Base-by-base conservation (phyloP, 2,329 filamentous ascomycete genomes). In the Basipetospora sp. region DNA sequence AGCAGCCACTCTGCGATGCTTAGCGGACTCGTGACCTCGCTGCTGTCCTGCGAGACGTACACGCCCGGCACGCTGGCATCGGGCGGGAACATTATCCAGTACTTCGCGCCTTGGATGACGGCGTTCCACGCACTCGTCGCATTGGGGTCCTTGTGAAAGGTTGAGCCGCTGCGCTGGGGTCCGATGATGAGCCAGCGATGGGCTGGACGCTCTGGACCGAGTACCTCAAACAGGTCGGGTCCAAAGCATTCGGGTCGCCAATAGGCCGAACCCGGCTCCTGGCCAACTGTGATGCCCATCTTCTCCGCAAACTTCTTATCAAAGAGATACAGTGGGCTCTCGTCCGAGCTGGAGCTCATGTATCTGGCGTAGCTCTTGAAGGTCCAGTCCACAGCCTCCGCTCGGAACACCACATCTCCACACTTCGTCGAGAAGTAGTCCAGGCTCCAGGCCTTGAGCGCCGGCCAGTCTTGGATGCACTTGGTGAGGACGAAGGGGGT, bases 51-150 rank as follows among this genome's bases (percentile, higher is more conserved):
- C 4, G 83, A 92, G 30, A 94, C 83, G 48, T 80, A 93, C 27
- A 96, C 87, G 3, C 88, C 88, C 0, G 88, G 88, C 5, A 90
- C 86, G 3, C 77, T 67, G 1, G 76, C 71, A 0, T 74, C 74
- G 0, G 82, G 80, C 0, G 85, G 86, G 52, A 96, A 96, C 85
- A 96, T 92, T 55, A 96, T 88, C 88, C 90, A 96, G 64, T 96
- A 96, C 53, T 96, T 96, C 25, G 79, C 74, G 4, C 88, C 90
- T 42, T 80, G 75, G 19, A 96, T 65, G 11, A 94, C 84, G 1
- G 87, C 88, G 53, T 96, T 96, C 90, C 88, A 96, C 0, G 90
- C 88, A 48, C 77, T 80, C 14, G 74, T 79, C 14, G 59, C 77
- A 47, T 79, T 80, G 16, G 75, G 74, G 43, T 80, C 75, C 53